These are phyloP conservation scores for Pythium graminicola DNA, from an alignment of 352 stramenopile species.

Conservation along the genomic window DNA sequence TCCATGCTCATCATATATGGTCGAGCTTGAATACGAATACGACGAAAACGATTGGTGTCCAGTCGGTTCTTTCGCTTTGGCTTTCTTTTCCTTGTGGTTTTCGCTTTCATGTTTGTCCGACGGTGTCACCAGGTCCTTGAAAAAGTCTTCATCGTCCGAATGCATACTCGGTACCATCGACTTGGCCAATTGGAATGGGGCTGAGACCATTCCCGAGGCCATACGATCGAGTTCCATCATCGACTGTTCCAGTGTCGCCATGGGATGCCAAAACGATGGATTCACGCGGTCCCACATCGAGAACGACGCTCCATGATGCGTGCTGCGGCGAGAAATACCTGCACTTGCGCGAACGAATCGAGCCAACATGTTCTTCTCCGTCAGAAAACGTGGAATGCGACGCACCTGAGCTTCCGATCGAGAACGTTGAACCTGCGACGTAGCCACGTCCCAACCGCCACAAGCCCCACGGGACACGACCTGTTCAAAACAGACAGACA, in stretches of 20 bases:
- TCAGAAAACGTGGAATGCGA: too few relatives aligned
- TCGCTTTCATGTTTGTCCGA: constrained; percentile 9
- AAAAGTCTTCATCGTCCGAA: constrained; percentile 49
- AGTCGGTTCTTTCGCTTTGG: constrained; percentile 5
- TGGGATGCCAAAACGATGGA: constrained; percentile 47
- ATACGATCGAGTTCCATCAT: constrained; percentile 56
- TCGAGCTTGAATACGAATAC: constrained; percentile 56
- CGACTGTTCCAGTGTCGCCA: constrained; percentile 60
- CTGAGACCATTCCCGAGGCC: constrained; percentile 27
- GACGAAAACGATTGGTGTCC: constrained; percentile 27
- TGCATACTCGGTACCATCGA: constrained; percentile 14
- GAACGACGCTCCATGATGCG: constrained; percentile 15
- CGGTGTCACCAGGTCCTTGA: constrained; percentile 55
- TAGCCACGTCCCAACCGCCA: neutral
- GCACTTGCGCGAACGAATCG: constrained; percentile 4
- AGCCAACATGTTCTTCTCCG: constrained; percentile 3
- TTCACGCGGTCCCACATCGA: constrained; percentile 50
- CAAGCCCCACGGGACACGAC: neutral
- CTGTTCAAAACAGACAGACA: neutral
- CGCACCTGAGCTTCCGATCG: too few relatives aligned
- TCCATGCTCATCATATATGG: constrained; percentile 51
- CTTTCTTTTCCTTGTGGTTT: constrained; percentile 17
- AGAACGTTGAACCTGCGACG: constrained; percentile 1
- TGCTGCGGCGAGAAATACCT: constrained; percentile 15
- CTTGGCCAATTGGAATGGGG: constrained; percentile 14